These are phyloP conservation scores for Pseudogymnoascus sp. DNA, from an alignment of 2,329 filamentous ascomycete genomes.

Conservation along the genomic window DNA sequence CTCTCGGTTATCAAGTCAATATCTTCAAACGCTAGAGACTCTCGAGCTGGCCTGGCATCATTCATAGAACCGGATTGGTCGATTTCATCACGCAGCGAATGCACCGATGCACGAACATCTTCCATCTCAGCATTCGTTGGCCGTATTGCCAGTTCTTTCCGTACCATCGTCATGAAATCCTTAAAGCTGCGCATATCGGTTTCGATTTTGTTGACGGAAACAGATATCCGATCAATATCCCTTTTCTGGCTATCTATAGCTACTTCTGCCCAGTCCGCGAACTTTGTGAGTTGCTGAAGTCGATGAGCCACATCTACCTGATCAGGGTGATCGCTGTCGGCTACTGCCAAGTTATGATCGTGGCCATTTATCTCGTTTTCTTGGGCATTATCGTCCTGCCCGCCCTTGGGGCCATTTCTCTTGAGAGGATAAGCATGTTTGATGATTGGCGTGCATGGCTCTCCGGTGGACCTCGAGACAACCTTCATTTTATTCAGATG, in stretches of 20 bases:
- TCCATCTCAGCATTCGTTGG: conserved; percentile 9
- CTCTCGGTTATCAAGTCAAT: conserved; percentile 19
- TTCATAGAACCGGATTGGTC: conserved; percentile 9
- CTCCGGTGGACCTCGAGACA: conserved; percentile 19
- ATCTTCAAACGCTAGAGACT: conserved; percentile 12
- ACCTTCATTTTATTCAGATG: conserved; percentile 21
- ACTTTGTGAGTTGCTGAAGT: conserved; percentile 12
- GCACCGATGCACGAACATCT: conserved; percentile 12
- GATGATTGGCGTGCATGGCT: conserved; percentile 13
- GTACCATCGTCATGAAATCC: conserved; percentile 25
- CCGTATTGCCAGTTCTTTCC: conserved; percentile 16
- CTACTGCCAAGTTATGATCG: neutral
- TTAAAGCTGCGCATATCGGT: conserved; percentile 24
- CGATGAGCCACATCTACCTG: conserved; percentile 9
- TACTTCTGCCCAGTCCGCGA: conserved; percentile 22
- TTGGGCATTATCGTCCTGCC: neutral
- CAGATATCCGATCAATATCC: conserved; percentile 26
- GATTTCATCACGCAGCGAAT: conserved; percentile 11
- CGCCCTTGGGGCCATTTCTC: neutral
- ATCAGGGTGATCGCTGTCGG: neutral
- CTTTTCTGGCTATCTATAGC: conserved; percentile 22
- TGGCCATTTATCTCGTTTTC: neutral
- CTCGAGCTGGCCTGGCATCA: conserved; percentile 6
- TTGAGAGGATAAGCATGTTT: neutral
- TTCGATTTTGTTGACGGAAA: conserved; percentile 22